These are phyloP conservation scores for Schoenoplectus triqueter DNA, from an alignment of 202 grass and related monocot genomes.

Conservation along the genomic window DNA sequence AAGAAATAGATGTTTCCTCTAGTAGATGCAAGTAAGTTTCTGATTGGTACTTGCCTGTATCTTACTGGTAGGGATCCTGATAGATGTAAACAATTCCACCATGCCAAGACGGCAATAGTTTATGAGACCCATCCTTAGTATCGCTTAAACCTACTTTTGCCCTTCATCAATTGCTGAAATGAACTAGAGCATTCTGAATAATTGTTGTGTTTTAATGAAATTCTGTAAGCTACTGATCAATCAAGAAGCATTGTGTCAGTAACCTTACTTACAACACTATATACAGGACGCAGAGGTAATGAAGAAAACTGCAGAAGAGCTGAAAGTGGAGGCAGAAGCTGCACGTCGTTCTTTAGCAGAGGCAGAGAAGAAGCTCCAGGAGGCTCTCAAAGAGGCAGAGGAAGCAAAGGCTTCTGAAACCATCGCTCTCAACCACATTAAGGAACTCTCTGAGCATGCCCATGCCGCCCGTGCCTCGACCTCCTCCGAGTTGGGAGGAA, in stretches of 20 bases:
- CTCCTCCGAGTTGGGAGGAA: constrained; percentile 61
- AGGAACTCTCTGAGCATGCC: constrained; percentile 81
- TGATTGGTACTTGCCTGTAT: not conserved
- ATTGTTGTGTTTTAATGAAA: constrained; percentile 5
- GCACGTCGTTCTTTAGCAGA: constrained; percentile 57
- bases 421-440: constrained; percentile 79
- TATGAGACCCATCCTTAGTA: not conserved
- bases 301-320: constrained; percentile 76
- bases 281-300: constrained; percentile 82
- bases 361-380: constrained; percentile 74
- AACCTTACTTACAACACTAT: not conserved
- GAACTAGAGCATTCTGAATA: constrained; percentile 5
- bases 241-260: not conserved
- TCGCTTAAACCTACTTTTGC: not conserved
- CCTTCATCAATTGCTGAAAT: not conserved
- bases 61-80: not conserved
- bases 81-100: not conserved
- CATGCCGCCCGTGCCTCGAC: constrained; percentile 76
- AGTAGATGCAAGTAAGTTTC: not conserved
- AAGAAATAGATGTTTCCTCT: not conserved
- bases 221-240: not conserved
- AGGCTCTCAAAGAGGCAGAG: constrained; percentile 87
- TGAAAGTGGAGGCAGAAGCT: constrained; percentile 72
- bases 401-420: constrained; percentile 86
- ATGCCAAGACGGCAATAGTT: not conserved